A percentile compares a stretch with the other conserved stretches of the same genome.
These are phyloP conservation scores for Pseudonectria buxi DNA, from an alignment of 2,329 filamentous ascomycete genomes.

Conservation along the genomic window DNA sequence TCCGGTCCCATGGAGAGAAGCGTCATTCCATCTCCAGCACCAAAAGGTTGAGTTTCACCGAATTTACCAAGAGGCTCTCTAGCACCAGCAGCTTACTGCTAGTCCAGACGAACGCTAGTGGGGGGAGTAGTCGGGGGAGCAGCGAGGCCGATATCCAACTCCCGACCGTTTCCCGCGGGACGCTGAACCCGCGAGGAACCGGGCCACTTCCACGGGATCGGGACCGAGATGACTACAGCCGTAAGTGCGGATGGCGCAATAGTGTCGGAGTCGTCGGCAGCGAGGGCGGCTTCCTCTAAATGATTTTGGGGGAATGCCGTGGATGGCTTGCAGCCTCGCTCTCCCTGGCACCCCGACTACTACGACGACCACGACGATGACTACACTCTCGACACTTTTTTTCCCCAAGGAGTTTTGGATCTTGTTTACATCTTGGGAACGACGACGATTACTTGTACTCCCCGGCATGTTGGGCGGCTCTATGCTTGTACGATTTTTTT, in stretches of 20 bases:
- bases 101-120: slow-evolving; percentile 49
- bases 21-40: slow-evolving; percentile 46
- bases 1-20: slow-evolving; percentile 34
- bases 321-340: not conserved
- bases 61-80: slow-evolving; percentile 54
- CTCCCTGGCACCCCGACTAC: too few species aligned
- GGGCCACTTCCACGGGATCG: slow-evolving; percentile 26
- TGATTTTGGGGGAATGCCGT: slow-evolving; percentile 1
- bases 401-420: not conserved
- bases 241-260: slow-evolving; percentile 50
- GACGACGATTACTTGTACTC: too few species aligned
- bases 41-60: slow-evolving; percentile 55
- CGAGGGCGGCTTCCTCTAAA: slow-evolving; percentile 50
- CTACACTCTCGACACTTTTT: too few species aligned
- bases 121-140: slow-evolving; percentile 41
- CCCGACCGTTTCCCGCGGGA: slow-evolving; percentile 27
- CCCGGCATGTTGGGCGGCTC: slow-evolving; percentile 8
- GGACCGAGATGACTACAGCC: slow-evolving; percentile 32
- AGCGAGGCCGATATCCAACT: slow-evolving; percentile 37
- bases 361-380: too few species aligned
- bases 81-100: slow-evolving; percentile 55
- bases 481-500: slow-evolving; percentile 20
- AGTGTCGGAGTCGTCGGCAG: slow-evolving; percentile 47
- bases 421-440: not conserved
- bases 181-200: slow-evolving; percentile 38